phyloP scores from a whole-genome alignment of 805 yeast genomes.

The Yarrowia divulgata region DNA sequence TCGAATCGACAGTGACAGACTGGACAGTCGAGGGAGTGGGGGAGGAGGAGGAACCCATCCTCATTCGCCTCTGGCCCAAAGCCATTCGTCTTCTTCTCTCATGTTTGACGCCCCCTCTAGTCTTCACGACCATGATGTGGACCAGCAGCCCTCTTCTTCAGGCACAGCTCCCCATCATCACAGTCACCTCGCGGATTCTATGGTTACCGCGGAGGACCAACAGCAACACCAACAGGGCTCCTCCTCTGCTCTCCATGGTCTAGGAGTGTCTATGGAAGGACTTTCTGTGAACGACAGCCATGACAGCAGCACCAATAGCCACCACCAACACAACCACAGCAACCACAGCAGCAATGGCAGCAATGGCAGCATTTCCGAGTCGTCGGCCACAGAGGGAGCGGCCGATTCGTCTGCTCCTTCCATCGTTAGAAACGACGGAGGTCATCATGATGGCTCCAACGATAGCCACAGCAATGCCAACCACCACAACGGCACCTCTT shows the following conservation, averaged over 20 bases:
- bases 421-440: constrained; percentile 1
- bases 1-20: constrained; percentile 7
- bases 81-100: constrained; percentile 19
- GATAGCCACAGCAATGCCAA: not conserved
- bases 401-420: no score
- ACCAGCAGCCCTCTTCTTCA: not conserved
- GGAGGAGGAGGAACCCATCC: constrained; percentile 1
- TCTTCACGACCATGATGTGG: not conserved
- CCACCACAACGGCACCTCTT: not conserved
- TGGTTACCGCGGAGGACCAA: not conserved
- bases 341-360: not conserved
- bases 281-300: not conserved
- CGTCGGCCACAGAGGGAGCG: constrained; percentile 6
- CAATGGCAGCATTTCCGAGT: constrained; percentile 10
- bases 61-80: constrained; percentile 18
- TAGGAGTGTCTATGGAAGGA: constrained; percentile 22
- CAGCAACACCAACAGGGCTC: not conserved
- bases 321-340: not conserved
- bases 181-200: not conserved
- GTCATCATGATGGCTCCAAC: not conserved
- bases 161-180: constrained; percentile 18
- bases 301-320: not conserved
- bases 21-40: constrained; percentile 5
- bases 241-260: constrained; percentile 5
- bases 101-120: constrained; percentile 12